Base-by-base conservation (phyloP, 2,329 filamentous ascomycete species). In the Penicillium sp. region DNA sequence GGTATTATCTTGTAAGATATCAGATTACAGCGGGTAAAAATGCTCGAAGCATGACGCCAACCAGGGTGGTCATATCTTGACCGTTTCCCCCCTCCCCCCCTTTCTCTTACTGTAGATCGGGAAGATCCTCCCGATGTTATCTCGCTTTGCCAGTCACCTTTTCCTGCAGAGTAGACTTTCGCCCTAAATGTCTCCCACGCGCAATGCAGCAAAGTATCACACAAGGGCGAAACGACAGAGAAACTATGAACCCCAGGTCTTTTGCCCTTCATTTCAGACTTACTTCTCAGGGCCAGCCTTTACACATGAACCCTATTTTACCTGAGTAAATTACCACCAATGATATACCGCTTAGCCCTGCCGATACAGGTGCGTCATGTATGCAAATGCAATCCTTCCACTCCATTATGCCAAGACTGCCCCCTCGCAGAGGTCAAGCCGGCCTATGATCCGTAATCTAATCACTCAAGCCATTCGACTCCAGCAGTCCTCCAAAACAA, bases 341-440 rank as follows among this genome's bases (percentile, higher is more conserved):
- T 9, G n/a, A 5, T 9, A 27, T 46, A 45, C 16, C 18, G 21
- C 22, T 32, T 38, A 38, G 16, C 31, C 24, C 16, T 5, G 27
- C 32, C 39, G 36, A 16, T 24, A 18, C 38, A 52, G 29, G 27
- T 43, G 29, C 29, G 48, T 48, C 36, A 48, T 38, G 42, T 40
- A 40, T 34, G 38, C 34, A 44, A 45, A 40, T 50, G 51, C 51
- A 44, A 41, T 32, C 43, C 22, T 39, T 16, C 29, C 22, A 9
- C 16, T 39, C 24, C 14, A 45, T 8, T 50, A 54, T 54, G 51
- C 51, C 46, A 53, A 53, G 51, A 18, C 22, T 50, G 7, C 40
- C 45, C 50, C 51, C 36, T 50, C 14, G 14, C 48, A 42, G 36
- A 39, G 27, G 24, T 27, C 24, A 27, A 27, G 24, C 24, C 24